Conservation (phyloP, 768 basidiomycete species). For the Zangia roseola region DNA sequence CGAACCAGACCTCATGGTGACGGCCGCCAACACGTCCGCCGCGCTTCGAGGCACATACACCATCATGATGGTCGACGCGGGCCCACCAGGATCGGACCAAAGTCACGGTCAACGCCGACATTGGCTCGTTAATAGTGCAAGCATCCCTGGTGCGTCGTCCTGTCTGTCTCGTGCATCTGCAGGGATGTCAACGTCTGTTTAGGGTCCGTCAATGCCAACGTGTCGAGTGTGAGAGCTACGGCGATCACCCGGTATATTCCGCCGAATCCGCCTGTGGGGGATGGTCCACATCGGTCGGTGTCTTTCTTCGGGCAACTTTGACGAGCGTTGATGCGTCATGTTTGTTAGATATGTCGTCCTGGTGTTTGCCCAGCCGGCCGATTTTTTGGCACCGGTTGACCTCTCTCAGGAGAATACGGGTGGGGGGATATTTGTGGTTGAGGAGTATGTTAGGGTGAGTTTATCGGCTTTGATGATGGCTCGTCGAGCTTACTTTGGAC, state of each 20-base stretch:
- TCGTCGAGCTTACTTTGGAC: not conserved
- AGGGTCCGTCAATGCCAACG: constrained; percentile 28
- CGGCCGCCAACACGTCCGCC: constrained; percentile 47
- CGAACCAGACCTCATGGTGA: constrained; percentile 52
- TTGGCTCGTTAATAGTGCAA: constrained; percentile 75
- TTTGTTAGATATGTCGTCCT: constrained; percentile 61
- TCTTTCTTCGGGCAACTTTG: not conserved
- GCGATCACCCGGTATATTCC: constrained; percentile 67
- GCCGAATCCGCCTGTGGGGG: constrained; percentile 65
- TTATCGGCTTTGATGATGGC: not conserved
- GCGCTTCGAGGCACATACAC: constrained; percentile 55
- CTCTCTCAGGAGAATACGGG: constrained; percentile 49
- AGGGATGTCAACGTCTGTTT: not conserved
- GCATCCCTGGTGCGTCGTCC: constrained; percentile 41
- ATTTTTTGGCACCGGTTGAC: constrained; percentile 59
- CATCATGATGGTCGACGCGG: constrained; percentile 74
- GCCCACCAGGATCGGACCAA: constrained; percentile 59
- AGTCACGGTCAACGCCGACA: constrained; percentile 65
- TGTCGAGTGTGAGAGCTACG: constrained; percentile 45
- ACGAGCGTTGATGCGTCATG: not conserved
- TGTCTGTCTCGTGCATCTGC: not conserved
- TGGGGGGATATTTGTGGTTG: constrained; percentile 56
- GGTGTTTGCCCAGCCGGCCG: constrained; percentile 60
- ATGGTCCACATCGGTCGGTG: constrained; percentile 69
- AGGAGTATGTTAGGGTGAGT: constrained; percentile 54